These are phyloP conservation scores for Podaxis pistillaris DNA, from an alignment of 768 basidiomycete genomes.

Conservation along the genomic window DNA sequence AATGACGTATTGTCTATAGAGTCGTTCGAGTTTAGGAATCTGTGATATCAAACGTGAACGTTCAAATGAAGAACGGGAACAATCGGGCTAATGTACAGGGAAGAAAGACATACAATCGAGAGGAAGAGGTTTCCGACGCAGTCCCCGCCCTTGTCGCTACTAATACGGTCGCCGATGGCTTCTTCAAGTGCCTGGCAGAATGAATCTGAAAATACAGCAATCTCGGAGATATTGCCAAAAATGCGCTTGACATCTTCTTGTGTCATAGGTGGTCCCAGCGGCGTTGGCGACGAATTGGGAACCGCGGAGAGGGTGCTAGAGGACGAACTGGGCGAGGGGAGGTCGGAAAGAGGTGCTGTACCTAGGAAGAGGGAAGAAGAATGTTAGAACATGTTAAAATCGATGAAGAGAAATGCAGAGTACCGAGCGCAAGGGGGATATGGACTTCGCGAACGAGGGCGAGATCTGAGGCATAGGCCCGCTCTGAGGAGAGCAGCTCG, in stretches of 20 bases:
- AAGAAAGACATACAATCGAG: slow-evolving; percentile 51
- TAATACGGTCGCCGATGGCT: slow-evolving; percentile 61
- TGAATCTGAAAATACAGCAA: slow-evolving; percentile 68
- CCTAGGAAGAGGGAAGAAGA: slow-evolving; percentile 23
- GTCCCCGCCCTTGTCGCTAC: slow-evolving; percentile 68
- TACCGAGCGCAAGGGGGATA: slow-evolving; percentile 76
- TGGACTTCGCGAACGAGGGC: slow-evolving; percentile 75
- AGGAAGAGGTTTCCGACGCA: slow-evolving; percentile 69
- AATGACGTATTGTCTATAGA: slow-evolving; percentile 80
- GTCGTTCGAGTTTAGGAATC: slow-evolving; percentile 68
- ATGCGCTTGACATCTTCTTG: slow-evolving; percentile 67
- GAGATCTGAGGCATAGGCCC: slow-evolving; percentile 80
- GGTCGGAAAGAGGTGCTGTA: slow-evolving; percentile 31
- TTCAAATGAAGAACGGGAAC: not conserved
- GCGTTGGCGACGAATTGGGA: slow-evolving; percentile 42
- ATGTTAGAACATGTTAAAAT: slow-evolving; percentile 15
- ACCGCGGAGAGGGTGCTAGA: slow-evolving; percentile 49
- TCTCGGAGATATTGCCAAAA: slow-evolving; percentile 74
- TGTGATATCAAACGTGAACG: slow-evolving; percentile 22
- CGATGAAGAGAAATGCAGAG: slow-evolving; percentile 21
- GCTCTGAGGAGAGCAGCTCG: slow-evolving; percentile 76
- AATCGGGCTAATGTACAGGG: no score
- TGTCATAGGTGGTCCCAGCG: slow-evolving; percentile 60
- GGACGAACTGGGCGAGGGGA: slow-evolving; percentile 51
- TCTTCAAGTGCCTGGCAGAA: slow-evolving; percentile 65